Evolutionary conservation across 1,284 basidiomycete species (phyloP), one percentile per base, ranked within the genome.

Genomic region (Blastosporella zonata): DNA sequence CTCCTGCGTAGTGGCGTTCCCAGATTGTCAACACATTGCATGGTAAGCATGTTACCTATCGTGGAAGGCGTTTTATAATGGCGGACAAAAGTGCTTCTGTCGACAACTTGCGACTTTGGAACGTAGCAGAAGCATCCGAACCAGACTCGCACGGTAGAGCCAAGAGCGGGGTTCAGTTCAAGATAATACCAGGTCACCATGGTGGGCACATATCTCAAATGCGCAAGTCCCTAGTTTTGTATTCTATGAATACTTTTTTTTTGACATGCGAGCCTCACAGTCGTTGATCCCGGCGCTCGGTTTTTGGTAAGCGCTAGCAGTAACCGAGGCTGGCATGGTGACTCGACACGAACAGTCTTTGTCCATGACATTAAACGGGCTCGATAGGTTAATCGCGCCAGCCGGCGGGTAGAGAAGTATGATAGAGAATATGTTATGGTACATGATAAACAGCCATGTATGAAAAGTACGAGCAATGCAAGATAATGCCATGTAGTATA

Each of bases 181-280:
- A 93, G 68, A 97, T 98, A 54, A 91, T 99, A 31, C 90, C 94
- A 3, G 96, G 96, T 0, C 95, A 98, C 69, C 93, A 97, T 68
- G 94, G 95, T 23, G 95, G 93, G 1, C 90, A 86, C 52, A 81
- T 97, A 13, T 96, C 93, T 3, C 87, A 90, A 58, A 90, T 97
- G 81, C 66, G 93, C 95, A 67, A 63, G 87, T 67, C 46, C 6
- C 4, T 45, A 44, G 29, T 21, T 35, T 43, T 44, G 17, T 43
- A 55, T 54, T 29, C 29, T 35, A 55, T 31, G 50, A 25, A 23
- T 55, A 37, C 55, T 56, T 55, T 59, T 55, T 54, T 54, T 45
- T 54, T 42, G 52, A 48, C 47, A 45, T 53, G 51, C 38, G 45
- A 53, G 38, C 29, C n/a, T 13, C 18, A 37, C 43, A 97, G 94